These are phyloP conservation scores for Lasiosphaeria hispida DNA, from an alignment of 495 filamentous ascomycete species.

Conservation along the genomic window DNA sequence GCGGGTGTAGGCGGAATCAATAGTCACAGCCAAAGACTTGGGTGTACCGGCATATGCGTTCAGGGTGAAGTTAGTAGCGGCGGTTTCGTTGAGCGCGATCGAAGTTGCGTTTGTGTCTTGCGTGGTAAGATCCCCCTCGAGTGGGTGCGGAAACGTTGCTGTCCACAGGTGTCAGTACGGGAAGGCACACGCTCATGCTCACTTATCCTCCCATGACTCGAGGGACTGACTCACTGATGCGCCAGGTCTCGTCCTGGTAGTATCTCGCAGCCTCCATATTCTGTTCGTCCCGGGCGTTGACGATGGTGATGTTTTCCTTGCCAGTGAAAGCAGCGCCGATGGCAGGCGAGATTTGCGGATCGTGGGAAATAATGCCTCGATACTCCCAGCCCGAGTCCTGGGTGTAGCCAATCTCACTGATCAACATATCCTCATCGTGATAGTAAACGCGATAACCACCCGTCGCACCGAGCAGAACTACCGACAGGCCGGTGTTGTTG, in stretches of 20 bases:
- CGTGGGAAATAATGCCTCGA: constrained; percentile 26
- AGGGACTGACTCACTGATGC: constrained; percentile 22
- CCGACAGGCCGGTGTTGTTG: constrained; percentile 29
- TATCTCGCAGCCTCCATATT: constrained; percentile 29
- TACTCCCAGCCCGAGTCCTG: constrained; percentile 22
- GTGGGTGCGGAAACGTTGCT: constrained; percentile 32
- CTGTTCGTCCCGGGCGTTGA: constrained; percentile 23
- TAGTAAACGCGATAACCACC: constrained; percentile 38
- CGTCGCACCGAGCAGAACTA: constrained; percentile 26
- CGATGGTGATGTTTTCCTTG: constrained; percentile 34
- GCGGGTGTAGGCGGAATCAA: constrained; percentile 27
- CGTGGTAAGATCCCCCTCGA: constrained; percentile 22
- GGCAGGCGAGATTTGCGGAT: constrained; percentile 21
- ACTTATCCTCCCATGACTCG: no score
- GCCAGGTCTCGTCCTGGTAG: constrained; percentile 25
- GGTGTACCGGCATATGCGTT: constrained; percentile 31
- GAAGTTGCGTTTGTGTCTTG: constrained; percentile 17
- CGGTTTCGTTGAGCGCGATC: constrained; percentile 27
- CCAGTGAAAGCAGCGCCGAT: constrained; percentile 25
- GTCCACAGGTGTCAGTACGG: constrained; percentile 11
- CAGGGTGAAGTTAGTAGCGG: constrained; percentile 30
- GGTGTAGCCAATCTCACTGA: constrained; percentile 32
- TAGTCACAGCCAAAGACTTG: constrained; percentile 25
- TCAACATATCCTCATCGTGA: constrained; percentile 28
- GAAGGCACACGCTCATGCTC: neutral